These are phyloP conservation scores for Ustilago lituana DNA, from an alignment of 1,284 basidiomycete genomes.

Conservation along the genomic window DNA sequence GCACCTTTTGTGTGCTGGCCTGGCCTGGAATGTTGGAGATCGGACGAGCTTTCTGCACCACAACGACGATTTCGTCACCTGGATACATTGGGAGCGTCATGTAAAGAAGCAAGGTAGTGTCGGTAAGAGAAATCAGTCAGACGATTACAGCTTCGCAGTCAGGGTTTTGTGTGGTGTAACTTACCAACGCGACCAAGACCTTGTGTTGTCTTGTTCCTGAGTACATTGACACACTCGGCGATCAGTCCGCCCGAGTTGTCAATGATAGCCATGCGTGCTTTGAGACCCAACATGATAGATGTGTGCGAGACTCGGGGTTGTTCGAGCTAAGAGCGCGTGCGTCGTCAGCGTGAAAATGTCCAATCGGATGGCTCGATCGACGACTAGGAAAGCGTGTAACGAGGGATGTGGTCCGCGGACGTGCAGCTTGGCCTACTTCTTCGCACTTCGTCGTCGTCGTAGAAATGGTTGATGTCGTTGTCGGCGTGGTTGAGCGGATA, in stretches of 20 bases:
- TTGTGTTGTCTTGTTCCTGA: constrained; percentile 86
- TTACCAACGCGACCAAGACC: constrained; percentile 76
- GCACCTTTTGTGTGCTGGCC: constrained; percentile 74
- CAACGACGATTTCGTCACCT: constrained; percentile 97
- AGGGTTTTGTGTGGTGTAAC: constrained; percentile 9
- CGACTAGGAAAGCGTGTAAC: too few species aligned
- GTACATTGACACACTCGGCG: constrained; percentile 95
- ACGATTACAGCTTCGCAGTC: too few species aligned
- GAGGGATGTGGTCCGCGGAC: too few species aligned
- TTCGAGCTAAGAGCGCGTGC: neutral
- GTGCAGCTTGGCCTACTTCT: too few species aligned
- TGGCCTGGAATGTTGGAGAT: constrained; percentile 69
- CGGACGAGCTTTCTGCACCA: constrained; percentile 90
- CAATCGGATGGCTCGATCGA: too few species aligned
- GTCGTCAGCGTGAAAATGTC: too few species aligned
- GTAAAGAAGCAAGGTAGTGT: constrained; percentile 3
- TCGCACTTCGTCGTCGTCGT: too few species aligned
- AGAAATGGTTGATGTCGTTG: constrained; percentile 1
- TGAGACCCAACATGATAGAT: constrained; percentile 64
- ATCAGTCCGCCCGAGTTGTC: constrained; percentile 98
- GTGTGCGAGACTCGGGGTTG: neutral
- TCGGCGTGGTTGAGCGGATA: neutral
- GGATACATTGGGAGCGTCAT: constrained; percentile 55
- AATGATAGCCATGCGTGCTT: constrained; percentile 75
- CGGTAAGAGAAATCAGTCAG: neutral